Conservation (phyloP, 306 rosid species). For the Rosa chinensis region DNA sequence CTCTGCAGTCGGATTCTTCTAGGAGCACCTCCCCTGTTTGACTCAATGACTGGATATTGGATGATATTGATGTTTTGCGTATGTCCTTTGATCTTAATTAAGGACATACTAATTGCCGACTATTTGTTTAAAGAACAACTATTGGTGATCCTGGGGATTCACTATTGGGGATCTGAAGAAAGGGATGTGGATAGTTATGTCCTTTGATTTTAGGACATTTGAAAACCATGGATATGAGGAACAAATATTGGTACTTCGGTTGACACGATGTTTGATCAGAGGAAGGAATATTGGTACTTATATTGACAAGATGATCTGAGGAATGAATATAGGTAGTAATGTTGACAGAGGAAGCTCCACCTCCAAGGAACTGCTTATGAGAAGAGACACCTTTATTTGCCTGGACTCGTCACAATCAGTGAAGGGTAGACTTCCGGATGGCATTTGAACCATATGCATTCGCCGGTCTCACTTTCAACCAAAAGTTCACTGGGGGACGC, state of each 20-base stretch:
- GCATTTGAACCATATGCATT: not conserved
- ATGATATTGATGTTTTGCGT: not conserved
- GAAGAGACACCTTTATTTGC: conserved; percentile 3
- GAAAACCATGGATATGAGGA: not conserved
- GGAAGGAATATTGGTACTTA: not conserved
- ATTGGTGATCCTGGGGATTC: not conserved
- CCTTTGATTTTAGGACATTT: not conserved
- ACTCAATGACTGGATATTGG: not conserved
- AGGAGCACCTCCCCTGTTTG: not conserved
- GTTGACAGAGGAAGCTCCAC: conserved; percentile 31
- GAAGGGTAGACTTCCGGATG: not conserved
- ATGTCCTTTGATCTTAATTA: not conserved
- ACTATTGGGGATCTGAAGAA: not conserved
- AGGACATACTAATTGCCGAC: not conserved
- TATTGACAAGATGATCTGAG: not conserved
- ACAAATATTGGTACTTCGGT: not conserved
- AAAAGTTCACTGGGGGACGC: not conserved
- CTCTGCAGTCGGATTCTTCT: conserved; percentile 14
- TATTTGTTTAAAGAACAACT: not conserved
- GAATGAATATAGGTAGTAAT: conserved; percentile 15
- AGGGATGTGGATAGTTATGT: not conserved
- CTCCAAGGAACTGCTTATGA: conserved; percentile 14
- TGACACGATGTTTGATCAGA: not conserved
- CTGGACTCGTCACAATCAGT: not conserved
- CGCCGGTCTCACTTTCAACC: not conserved